Base-by-base conservation (phyloP, 768 basidiomycete genomes). In the Phaeotremella fagi region DNA sequence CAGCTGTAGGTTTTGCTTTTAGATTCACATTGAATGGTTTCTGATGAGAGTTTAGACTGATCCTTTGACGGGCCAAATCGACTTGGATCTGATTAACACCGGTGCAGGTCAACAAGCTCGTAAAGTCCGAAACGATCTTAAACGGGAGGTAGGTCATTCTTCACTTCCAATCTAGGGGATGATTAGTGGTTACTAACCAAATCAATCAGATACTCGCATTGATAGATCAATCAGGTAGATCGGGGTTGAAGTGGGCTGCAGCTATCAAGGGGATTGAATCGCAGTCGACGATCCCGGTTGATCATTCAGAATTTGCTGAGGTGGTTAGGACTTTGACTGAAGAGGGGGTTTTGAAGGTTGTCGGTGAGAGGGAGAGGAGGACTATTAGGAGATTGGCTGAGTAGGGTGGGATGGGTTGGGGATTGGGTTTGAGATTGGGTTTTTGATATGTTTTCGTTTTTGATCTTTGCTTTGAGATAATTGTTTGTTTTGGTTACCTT, bases 41-140 rank as follows among this genome's bases (percentile, higher is more conserved):
- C n/a, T n/a, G n/a, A n/a, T n/a, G n/a, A n/a, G n/a, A n/a, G n/a
- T 26, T 33, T 42, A 75, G 73, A 92, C 94, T 80, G 92, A 98
- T 74, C 94, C 94, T 9, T 80, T 88, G 22, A 97, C 92, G 12
- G 94, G 94, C 48, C 90, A 92, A 36, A 94, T 97, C 69, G 92
- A 98, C 73, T 88, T 97, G 83, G 88, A 91, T 49, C 74, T 99
- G 69, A 80, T 99, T 63, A 92, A 90, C 71, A 92, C 90, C 2
- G 95, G 95, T 1, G 89, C 90, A 2, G 90, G 88, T 1, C 79
- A 83, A 47, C 87, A 90, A 23, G 87, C 92, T 76, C 79, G 90
- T 61, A 85, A 84, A 72, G 67, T 94, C 75, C 81, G 84, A 41
- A 88, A 87, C n/a, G 92, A 95, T 74, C 85, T 98, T 81, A 83